Base-by-base conservation (phyloP, 106 monocot genomes). In the Chionographis japonica region DNA sequence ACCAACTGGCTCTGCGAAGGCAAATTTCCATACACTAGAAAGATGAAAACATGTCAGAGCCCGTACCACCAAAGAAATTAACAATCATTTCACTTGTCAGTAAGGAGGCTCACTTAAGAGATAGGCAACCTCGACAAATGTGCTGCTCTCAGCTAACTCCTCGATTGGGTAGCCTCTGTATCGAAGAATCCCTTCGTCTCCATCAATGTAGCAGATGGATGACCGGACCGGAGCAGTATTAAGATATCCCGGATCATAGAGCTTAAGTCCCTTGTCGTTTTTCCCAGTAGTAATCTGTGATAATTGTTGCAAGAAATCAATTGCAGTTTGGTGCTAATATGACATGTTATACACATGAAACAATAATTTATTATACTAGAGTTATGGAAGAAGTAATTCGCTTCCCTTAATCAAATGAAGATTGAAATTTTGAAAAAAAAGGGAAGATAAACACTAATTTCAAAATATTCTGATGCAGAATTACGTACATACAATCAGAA, bases 121-220 rank as follows among this genome's bases (percentile, higher is more conserved):
- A 80, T 93, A 99, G 0, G 98, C 89, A 52, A 99, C 92, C 68
- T 99, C 98, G 60, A 88, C 62, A 72, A 83, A 99, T n/a, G 98
- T 76, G 76, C 93, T 93, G 55, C 75, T 90, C 66, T 93, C 90
- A 68, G 98, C 87, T 65, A 93, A 75, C 66, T 99, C 98, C 81
- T 99, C 98, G 37, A 93, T 99, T 20, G 98, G 90, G 60, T 93
- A 99, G 13, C 98, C 98, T 60, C 98, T 90, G 68, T 99, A 99
- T 38, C 87, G 76, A 52, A 99, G 88, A 67, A 99, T 93, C 51
- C 98, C 98, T 62, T 93, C 90, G 67, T 99, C 98, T 65, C 98
- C 98, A 72, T 99, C 98, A 68, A 99, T 99, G 61, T 93, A 99
- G 63, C 83, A 85, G 55, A 99, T 89, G 20, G 98, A 75, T 2